Conservation (phyloP, 176 grass and related monocot species). For the Bonia amplexicaulis region DNA sequence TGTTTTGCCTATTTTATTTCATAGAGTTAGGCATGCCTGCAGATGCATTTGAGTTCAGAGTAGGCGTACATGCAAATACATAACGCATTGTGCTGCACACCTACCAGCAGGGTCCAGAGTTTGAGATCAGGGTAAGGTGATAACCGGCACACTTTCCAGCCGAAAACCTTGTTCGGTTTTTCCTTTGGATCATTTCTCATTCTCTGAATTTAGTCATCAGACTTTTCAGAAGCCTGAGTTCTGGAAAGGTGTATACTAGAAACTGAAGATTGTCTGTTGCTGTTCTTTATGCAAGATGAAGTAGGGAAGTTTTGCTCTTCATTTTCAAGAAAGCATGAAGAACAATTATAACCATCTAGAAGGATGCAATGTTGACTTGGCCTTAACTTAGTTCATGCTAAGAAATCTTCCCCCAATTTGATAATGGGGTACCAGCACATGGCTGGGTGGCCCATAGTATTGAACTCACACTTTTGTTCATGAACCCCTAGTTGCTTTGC, state of each 20-base stretch:
- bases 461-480: conserved; percentile 3
- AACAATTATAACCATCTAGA: not conserved
- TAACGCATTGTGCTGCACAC: not conserved
- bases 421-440: conserved; percentile 10
- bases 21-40: not conserved
- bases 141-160: not conserved
- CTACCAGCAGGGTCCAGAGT: not conserved
- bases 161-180: not conserved
- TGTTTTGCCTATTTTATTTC: not conserved
- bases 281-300: not conserved
- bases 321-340: not conserved
- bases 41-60: not conserved
- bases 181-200: not conserved
- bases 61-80: not conserved
- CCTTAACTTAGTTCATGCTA: not conserved
- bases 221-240: conserved; percentile 1
- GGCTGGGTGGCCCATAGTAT: conserved; percentile 8
- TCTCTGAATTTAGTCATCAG: not conserved
- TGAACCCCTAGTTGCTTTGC: not conserved
- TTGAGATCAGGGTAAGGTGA: not conserved
- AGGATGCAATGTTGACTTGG: not conserved
- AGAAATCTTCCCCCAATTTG: not conserved
- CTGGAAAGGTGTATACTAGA: not conserved
- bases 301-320: conserved; percentile 7
- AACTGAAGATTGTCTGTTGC: not conserved